Evolutionary conservation across 306 rosid genomes (phyloP).

Genomic region (Pterocarpus macrocarpus): DNA sequence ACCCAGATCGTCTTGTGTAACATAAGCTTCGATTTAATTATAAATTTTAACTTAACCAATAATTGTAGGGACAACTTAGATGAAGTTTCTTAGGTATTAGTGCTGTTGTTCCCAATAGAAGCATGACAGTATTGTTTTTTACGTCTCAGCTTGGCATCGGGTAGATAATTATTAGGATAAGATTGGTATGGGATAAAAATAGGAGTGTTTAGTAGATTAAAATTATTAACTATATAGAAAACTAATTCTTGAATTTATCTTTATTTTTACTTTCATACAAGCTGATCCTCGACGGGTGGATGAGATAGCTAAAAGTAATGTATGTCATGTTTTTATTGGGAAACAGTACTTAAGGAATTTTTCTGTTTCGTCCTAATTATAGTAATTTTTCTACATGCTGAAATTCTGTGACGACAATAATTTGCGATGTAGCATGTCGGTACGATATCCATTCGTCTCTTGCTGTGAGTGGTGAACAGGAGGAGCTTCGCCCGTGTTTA

Average conservation of each 20-base stretch:
- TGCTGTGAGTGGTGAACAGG: background rate
- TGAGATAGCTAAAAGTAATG: background rate
- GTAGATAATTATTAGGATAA: no score
- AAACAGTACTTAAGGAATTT: background rate
- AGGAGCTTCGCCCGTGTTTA: background rate
- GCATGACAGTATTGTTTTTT: background rate
- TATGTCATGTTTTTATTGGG: background rate
- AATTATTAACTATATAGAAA: background rate
- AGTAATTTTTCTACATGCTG: background rate
- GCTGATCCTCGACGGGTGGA: background rate
- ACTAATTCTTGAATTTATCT: background rate
- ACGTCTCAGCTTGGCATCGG: background rate
- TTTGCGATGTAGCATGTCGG: background rate
- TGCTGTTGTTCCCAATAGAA: conserved; percentile 9
- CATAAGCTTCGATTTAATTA: conserved; percentile 40
- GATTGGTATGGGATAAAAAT: background rate
- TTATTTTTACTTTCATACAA: background rate
- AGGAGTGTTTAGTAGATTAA: no score
- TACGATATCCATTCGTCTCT: conserved; percentile 7
- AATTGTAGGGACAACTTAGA: background rate
- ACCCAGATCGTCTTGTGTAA: conserved; percentile 39
- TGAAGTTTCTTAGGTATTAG: background rate
- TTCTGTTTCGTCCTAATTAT: background rate
- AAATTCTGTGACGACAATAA: background rate
- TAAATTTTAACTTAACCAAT: conserved; percentile 47